Percentiles rank a stretch among this genome's conserved stretches.
Evolutionary conservation across 169 alveolate species (phyloP).

Genomic region (Plasmodium blacklocki): DNA sequence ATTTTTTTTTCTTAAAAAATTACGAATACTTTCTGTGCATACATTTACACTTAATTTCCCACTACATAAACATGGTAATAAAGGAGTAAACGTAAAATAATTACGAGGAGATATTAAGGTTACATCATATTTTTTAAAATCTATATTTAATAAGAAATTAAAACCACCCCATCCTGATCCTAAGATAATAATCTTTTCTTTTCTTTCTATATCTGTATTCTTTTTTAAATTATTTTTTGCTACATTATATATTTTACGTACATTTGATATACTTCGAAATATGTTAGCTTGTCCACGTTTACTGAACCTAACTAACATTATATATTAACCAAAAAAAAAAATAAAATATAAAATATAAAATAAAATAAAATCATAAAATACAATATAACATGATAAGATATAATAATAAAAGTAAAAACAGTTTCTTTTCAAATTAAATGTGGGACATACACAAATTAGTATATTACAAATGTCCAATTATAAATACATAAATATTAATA

Average conservation of each 20-base stretch:
- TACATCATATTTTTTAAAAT: conserved; percentile 81
- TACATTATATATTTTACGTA: background rate
- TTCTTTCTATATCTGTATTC: background rate
- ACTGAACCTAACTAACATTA: conserved; percentile 14
- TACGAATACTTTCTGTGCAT: conserved; percentile 79
- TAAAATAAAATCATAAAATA: background rate
- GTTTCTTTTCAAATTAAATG: too few species aligned
- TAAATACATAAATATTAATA: too few species aligned
- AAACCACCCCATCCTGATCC: conserved; percentile 88
- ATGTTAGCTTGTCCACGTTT: conserved; percentile 5
- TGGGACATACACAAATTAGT: too few species aligned
- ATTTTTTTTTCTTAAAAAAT: conserved; percentile 60
- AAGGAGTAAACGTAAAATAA: conserved; percentile 86
- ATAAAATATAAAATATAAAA: background rate
- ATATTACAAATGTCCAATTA: too few species aligned
- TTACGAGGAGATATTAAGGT: conserved; percentile 85
- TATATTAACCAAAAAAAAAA: background rate
- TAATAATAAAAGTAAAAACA: too few species aligned
- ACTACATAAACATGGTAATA: conserved; percentile 81
- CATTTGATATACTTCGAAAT: conserved; percentile 10
- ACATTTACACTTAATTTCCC: conserved; percentile 78
- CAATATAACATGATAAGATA: too few species aligned
- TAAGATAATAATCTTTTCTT: conserved; percentile 78
- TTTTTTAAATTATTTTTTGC: conserved; percentile 17
- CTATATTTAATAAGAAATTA: conserved; percentile 77